phyloP scores from a whole-genome alignment of 2,329 filamentous ascomycete species.

The Akanthomyces uredinophilus region DNA sequence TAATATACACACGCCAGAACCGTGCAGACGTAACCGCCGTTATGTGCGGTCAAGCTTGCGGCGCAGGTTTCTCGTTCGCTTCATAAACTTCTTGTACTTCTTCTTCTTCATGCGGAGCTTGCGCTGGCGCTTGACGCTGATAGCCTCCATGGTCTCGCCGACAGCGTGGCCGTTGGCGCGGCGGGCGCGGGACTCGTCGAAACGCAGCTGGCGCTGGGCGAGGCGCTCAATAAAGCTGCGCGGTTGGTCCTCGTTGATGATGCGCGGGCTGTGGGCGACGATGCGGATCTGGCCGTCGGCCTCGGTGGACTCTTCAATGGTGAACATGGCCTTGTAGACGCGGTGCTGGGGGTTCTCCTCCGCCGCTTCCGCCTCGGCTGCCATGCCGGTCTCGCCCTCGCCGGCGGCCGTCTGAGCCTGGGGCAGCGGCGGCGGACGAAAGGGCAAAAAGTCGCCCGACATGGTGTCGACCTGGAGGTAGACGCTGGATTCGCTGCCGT shows the following conservation, averaged over 20 bases:
- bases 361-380: conserved; percentile 33
- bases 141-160: conserved; percentile 58
- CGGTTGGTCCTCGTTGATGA: conserved; percentile 45
- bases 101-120: conserved; percentile 99
- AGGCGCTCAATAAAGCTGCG: conserved; percentile 66
- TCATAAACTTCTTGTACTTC: conserved; percentile 99
- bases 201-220: conserved; percentile 57
- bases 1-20: conserved; percentile 12
- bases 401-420: conserved; percentile 45
- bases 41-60: conserved; percentile 72
- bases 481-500: conserved; percentile 53
- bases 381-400: conserved; percentile 26
- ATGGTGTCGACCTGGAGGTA: conserved; percentile 64
- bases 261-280: conserved; percentile 53
- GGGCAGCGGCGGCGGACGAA: conserved; percentile 78
- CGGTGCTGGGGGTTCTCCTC: conserved; percentile 43
- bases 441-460: conserved; percentile 69
- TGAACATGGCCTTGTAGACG: conserved; percentile 60
- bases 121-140: conserved; percentile 87
- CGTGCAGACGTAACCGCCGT: conserved; percentile 15
- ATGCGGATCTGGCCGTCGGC: conserved; percentile 55
- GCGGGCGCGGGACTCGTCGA: conserved; percentile 48
- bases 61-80: conserved; percentile 79
- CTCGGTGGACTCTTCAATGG: conserved; percentile 61
- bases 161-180: conserved; percentile 25